Evolutionary conservation across 2,329 filamentous ascomycete species (phyloP), one percentile per base, ranked within the genome.

Genomic region (Microdochium paspali): DNA sequence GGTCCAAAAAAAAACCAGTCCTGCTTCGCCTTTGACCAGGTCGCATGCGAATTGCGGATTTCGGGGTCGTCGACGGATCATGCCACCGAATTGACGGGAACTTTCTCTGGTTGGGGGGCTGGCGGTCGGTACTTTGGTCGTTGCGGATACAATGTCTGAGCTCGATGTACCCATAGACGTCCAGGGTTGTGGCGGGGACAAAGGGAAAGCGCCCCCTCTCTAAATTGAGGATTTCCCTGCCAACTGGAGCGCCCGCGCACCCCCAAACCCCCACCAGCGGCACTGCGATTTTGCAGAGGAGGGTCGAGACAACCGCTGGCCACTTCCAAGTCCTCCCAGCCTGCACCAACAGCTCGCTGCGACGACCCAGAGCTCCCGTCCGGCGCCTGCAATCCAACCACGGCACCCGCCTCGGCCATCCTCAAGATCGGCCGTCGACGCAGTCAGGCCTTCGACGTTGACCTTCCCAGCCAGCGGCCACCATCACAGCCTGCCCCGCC

Each of bases 401-500:
- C 35, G 35, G 35, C 18, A 20, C 12, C 12, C 5, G 12, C 15
- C 35, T 18, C 12, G 18, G 35, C n/a, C 15, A 20, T n/a, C n/a
- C 6, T 40, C 35, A 40, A n/a, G 12, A 40, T 20, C 15, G 6
- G 15, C 10, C 35, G 6, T 21, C 13, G 35, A 9, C 18, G n/a
- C 18, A n/a, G 35, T 40, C 35, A 28, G 13, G 26, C 13, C 13
- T 18, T 21, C 35, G 18, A 21, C 35, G 35, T 40, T 18, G 35
- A 13, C 15, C 35, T 4, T 40, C 35, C 12, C 18, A 46, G 49
- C 45, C 47, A n/a, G 26, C 45, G 47, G 42, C 48, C 47, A 46
- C 48, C 25, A 44, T 49, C 47, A 44, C 26, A 28, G 35, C 54
- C 47, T 46, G 47, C 39, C 46, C 53, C 48, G 45, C 48, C 35